A percentile compares a stretch with the other conserved stretches of the same genome.
Conservation (phyloP, 192 early-diverging fungal species). For the Geranomyces variabilis region DNA sequence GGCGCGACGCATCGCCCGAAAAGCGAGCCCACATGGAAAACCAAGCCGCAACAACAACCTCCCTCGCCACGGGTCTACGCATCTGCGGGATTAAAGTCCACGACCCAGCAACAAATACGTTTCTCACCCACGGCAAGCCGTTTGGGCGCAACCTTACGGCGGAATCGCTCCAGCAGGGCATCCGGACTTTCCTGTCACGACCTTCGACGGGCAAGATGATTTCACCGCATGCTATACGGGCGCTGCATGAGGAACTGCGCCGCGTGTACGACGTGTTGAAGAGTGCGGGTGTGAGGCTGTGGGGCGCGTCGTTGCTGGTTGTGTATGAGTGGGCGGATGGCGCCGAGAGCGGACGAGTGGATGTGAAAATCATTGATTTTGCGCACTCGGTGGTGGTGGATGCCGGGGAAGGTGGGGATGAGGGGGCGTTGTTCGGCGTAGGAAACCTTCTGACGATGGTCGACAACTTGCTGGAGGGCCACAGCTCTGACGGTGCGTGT, state of each 20-base stretch:
- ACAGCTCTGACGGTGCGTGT: too few species aligned
- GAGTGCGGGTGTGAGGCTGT: constrained; percentile 63
- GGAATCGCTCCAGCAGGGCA: constrained; percentile 58
- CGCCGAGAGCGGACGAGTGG: constrained; percentile 9
- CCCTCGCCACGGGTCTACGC: constrained; percentile 62
- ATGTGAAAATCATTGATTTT: constrained; percentile 85
- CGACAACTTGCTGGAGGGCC: constrained; percentile 35
- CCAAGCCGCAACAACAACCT: constrained; percentile 71
- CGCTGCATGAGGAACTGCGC: constrained; percentile 19
- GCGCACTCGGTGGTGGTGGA: constrained; percentile 75
- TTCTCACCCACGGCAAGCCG: constrained; percentile 48
- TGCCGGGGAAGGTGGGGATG: constrained; percentile 59
- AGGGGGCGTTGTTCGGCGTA: constrained; percentile 69
- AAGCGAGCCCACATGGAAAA: constrained; percentile 70
- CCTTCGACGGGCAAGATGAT: constrained; percentile 37
- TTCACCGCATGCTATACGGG: constrained; percentile 15
- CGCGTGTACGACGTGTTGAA: constrained; percentile 58
- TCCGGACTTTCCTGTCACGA: constrained; percentile 63
- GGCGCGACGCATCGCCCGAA: constrained; percentile 67
- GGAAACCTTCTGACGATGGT: constrained; percentile 61
- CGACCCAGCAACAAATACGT: constrained; percentile 44
- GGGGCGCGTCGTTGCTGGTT: constrained; percentile 74
- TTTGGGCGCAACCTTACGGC: constrained; percentile 60
- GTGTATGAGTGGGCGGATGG: constrained; percentile 73
- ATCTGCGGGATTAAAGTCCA: constrained; percentile 75